Base-by-base conservation (phyloP, 2,329 filamentous ascomycete genomes). In the Cladosporium halotolerans region DNA sequence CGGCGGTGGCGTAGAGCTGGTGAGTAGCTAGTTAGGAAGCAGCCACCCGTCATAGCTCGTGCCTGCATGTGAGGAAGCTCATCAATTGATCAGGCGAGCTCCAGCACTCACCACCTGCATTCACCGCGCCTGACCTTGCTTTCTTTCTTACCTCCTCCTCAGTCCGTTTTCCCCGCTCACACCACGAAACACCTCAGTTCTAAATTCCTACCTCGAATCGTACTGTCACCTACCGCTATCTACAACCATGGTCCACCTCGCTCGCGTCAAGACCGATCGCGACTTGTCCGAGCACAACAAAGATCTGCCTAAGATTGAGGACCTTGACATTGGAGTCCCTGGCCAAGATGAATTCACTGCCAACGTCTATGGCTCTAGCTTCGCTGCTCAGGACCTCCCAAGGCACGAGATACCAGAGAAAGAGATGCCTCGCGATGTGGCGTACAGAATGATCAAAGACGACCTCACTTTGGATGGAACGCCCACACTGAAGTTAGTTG, bases 361-460 rank as follows among this genome's bases (percentile, higher is more conserved):
- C 39, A 90, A 85, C 58, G 88, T 96, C 64, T 97, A 96, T 68
- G 92, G 91, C 66, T 91, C 87, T 58, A 82, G 79, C 58, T 96
- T 89, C 68, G 92, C 92, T 18, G 80, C 81, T 32, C 76, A 86
- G 66, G 89, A 95, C 64, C 77, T 97, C 40, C 90, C 91, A 28
- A 82, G 80, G 66, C 77, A 87, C 66, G 86, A 90, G 74, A 96
- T 97, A 82, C 90, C 92, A 1, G 89, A 96, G 63, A 66, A 73
- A 16, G 88, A 95, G 72, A 96, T 96, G 91, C 92, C 92, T 42
- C 84, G 82, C 62, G 88, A 95, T 61, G 81, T 96, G 49, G 92
- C 92, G n/a, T 96, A 96, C 71, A 85, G 90, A 45, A 87, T 96
- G 88, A 96, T 96, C 78, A 92, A 89, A 62, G 92, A 96, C 69